Percentiles rank a stretch among this genome's conserved stretches.
These are phyloP conservation scores for Houttuynia cordata DNA, from an alignment of 164 flowering plant species.

Conservation along the genomic window DNA sequence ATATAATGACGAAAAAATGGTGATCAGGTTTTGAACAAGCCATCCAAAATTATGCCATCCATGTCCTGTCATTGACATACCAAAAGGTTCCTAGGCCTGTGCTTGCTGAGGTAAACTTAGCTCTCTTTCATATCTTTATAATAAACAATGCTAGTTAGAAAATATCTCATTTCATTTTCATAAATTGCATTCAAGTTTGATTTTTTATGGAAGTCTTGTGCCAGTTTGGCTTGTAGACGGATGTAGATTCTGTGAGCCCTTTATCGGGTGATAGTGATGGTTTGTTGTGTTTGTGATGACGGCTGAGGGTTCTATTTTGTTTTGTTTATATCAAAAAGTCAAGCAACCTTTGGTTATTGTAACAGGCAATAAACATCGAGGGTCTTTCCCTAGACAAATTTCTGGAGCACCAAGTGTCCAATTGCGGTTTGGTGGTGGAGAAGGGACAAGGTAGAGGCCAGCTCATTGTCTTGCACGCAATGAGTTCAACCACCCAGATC, in stretches of 20 bases:
- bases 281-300: not conserved
- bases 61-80: constrained; percentile 79
- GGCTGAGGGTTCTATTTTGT: too few species aligned
- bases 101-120: constrained; percentile 76
- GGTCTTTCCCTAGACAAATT: constrained; percentile 87
- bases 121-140: not conserved
- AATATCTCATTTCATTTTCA: too few species aligned
- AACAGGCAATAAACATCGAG: constrained; percentile 82
- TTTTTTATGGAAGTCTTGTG: too few species aligned
- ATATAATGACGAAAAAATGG: constrained; percentile 8
- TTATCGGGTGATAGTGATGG: not conserved
- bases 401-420: constrained; percentile 73
- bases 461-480: constrained; percentile 58
- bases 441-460: constrained; percentile 58
- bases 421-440: constrained; percentile 65
- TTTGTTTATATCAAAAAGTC: too few species aligned
- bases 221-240: too few species aligned
- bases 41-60: constrained; percentile 79
- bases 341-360: not conserved
- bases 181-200: too few species aligned
- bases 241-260: not conserved
- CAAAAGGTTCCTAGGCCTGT: constrained; percentile 82
- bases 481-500: constrained; percentile 83
- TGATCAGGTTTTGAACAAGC: constrained; percentile 93
- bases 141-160: not conserved